Base-by-base conservation (phyloP, 257 asterid species). In the Nicotiana attenuata region DNA sequence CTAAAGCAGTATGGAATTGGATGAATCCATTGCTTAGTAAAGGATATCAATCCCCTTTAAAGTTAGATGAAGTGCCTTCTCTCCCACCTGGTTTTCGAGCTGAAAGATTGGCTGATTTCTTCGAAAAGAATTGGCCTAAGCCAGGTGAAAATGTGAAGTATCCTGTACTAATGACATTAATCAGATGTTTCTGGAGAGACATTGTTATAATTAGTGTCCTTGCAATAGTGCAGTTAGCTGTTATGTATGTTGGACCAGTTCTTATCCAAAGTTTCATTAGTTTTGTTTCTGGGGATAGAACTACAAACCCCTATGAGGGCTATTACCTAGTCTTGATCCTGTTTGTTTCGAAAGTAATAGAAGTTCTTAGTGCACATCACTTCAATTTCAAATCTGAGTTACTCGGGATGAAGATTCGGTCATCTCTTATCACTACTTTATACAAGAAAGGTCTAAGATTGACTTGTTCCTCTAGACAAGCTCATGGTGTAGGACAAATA, bases 401-500 rank as follows among this genome's bases (percentile, higher is more conserved):
- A 73, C 93, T 93, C 0, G 97, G 97, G 15, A 89, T 92, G 97
- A 86, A 90, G 53, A 90, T 92, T 20, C 89, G 95, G 26, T 87
- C 93, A 31, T 67, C 90, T 19, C 60, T 93, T 19, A 85, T 88
- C n/a, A 83, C 93, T 26, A 88, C 90, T 4, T 76, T 93, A 60
- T 92, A 88, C 82, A 83, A 87, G 81, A 93, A 93, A 80, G 97
- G 97, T 8, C 91, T 93, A 0, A 82, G 84, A 10, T 78, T 93
- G 38, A 83, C 95, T 11, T 84, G 88, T 79, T 89, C 95, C 0
- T 85, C 97, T 1, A 85, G 95, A 57, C 97, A 93, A 68, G 88
- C 88, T 52, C 97, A 93, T 45, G 97, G 97, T 11, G 88, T 90
- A 5, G 97, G 97, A 17, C 95, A 90, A 67, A 92, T 93, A 28